Evolutionary conservation across 164 flowering plant genomes (phyloP).

Genomic region (Tetracentron sinense): DNA sequence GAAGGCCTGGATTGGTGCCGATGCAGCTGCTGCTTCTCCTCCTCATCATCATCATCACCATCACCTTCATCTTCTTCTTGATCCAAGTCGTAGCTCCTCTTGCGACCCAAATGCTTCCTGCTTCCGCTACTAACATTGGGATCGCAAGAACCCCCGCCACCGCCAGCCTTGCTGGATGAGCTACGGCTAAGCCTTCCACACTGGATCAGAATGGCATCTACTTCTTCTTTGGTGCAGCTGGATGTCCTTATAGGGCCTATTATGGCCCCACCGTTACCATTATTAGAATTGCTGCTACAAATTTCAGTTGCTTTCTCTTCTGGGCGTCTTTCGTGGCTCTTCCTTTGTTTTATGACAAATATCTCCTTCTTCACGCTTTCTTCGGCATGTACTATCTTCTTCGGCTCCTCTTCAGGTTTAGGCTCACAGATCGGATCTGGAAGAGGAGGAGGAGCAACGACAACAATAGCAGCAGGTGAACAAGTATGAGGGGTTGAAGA

Average conservation of each 20-base stretch:
- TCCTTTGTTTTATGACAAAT: constrained; percentile 53
- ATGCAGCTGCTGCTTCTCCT: constrained; percentile 24
- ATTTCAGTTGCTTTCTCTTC: constrained; percentile 16
- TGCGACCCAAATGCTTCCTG: constrained; percentile 70
- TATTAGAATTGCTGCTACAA: background rate
- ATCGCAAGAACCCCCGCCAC: constrained; percentile 1
- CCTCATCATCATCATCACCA: constrained; percentile 20
- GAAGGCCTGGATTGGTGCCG: constrained; percentile 40
- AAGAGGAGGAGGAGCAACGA: background rate
- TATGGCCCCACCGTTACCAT: constrained; percentile 1
- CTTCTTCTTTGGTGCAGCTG: constrained; percentile 87
- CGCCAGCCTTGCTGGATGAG: constrained; percentile 56
- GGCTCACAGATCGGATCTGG: constrained; percentile 11
- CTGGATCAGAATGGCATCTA: constrained; percentile 87
- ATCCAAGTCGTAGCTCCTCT: constrained; percentile 83
- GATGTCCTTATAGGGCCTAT: constrained; percentile 54
- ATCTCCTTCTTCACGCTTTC: constrained; percentile 50
- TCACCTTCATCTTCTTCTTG: constrained; percentile 13
- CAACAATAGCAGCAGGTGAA: constrained; percentile 5
- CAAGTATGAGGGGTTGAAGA: constrained; percentile 14
- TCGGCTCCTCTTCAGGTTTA: background rate
- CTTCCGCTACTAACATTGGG: constrained; percentile 11
- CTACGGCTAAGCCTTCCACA: constrained; percentile 91
- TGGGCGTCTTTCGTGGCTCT: constrained; percentile 38
- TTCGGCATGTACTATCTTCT: constrained; percentile 14